Evolutionary conservation across 2,329 filamentous ascomycete species (phyloP).

Genomic region (Scopulariopsis brevicaulis): DNA sequence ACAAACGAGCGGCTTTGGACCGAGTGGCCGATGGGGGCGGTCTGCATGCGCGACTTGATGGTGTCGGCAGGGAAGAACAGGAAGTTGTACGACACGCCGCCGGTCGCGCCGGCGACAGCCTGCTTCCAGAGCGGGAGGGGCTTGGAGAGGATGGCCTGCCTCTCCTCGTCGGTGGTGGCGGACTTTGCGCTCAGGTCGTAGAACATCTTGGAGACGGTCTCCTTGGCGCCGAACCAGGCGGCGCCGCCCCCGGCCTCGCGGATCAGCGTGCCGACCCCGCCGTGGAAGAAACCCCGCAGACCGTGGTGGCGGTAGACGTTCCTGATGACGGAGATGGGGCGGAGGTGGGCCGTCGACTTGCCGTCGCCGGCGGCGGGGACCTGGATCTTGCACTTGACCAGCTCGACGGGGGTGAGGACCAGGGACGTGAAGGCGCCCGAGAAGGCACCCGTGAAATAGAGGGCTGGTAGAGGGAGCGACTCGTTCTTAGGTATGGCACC

Average conservation of each 20-base stretch:
- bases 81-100: slow-evolving; percentile 93
- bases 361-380: slow-evolving; percentile 44
- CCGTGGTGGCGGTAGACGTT: slow-evolving; percentile 78
- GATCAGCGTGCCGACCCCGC: slow-evolving; percentile 85
- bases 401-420: slow-evolving; percentile 86
- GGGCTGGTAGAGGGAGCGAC: slow-evolving; percentile 59
- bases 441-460: slow-evolving; percentile 73
- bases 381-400: slow-evolving; percentile 98
- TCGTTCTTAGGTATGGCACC: slow-evolving; percentile 38
- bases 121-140: slow-evolving; percentile 75
- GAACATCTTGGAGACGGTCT: slow-evolving; percentile 65
- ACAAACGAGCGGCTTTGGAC: slow-evolving; percentile 55
- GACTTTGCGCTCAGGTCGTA: slow-evolving; percentile 40
- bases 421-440: slow-evolving; percentile 84
- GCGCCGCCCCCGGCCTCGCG: slow-evolving; percentile 88
- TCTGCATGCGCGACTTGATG: slow-evolving; percentile 96
- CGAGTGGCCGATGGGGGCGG: slow-evolving; percentile 53
- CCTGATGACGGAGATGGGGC: slow-evolving; percentile 59
- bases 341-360: slow-evolving; percentile 34
- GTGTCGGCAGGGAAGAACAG: slow-evolving; percentile 96
- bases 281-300: slow-evolving; percentile 82
- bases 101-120: slow-evolving; percentile 73
- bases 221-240: slow-evolving; percentile 91
- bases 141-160: slow-evolving; percentile 27
- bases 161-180: slow-evolving; percentile 25